Conservation (phyloP, 345 rosid genomes). For the Leavenworthia alabamica region DNA sequence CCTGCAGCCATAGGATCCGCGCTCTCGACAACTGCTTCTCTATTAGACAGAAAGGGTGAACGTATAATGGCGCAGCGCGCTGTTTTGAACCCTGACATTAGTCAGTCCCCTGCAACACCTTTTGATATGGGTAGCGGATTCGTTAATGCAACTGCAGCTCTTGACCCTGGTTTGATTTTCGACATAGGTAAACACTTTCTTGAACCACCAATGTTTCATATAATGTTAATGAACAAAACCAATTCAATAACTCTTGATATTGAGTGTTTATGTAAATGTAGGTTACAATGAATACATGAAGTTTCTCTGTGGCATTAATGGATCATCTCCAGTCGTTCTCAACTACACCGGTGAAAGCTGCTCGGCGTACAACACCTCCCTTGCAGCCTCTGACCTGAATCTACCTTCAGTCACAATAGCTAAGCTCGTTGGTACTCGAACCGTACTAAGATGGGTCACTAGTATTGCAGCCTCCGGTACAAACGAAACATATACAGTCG, state of each 20-base stretch:
- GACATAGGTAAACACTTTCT: constrained; percentile 55
- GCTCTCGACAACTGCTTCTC: constrained; percentile 75
- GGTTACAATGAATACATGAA: constrained; percentile 76
- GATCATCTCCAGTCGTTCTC: constrained; percentile 62
- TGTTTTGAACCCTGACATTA: constrained; percentile 62
- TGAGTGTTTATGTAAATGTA: constrained; percentile 22
- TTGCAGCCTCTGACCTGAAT: constrained; percentile 61
- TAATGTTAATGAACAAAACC: background rate
- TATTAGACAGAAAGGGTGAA: constrained; percentile 53
- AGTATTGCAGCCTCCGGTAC: constrained; percentile 40
- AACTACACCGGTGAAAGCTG: constrained; percentile 79
- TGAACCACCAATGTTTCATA: background rate
- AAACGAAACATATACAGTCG: constrained; percentile 59
- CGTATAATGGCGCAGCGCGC: constrained; percentile 92
- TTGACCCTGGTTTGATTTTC: constrained; percentile 83
- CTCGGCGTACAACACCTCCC: constrained; percentile 39
- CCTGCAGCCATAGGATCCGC: constrained; percentile 88
- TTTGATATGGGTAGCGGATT: constrained; percentile 97
- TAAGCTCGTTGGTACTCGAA: constrained; percentile 45
- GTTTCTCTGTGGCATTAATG: constrained; percentile 78
- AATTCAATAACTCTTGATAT: background rate
- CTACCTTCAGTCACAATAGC: constrained; percentile 81
- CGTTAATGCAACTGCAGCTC: constrained; percentile 84
- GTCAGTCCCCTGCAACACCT: constrained; percentile 88
- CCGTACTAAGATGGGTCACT: constrained; percentile 48